A percentile compares a stretch with the other conserved stretches of the same genome.
phyloP scores from a whole-genome alignment of 1,284 basidiomycete genomes.

The Apiotrichum veenhuisii region DNA sequence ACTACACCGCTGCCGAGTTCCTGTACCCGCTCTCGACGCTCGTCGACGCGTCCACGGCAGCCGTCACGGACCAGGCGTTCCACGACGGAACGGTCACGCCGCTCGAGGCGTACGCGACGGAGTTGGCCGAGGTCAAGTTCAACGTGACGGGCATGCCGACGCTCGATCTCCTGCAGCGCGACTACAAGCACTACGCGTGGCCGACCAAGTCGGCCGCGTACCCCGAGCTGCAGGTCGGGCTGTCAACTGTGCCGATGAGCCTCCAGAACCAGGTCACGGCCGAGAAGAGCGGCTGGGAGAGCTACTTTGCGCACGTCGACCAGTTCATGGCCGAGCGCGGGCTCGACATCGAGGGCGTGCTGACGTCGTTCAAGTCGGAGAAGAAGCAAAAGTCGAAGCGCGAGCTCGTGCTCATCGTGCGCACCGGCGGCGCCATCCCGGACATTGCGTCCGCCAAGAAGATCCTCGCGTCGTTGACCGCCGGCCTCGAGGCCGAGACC shows the following conservation, averaged over 20 bases:
- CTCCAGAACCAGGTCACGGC: constrained; percentile 57
- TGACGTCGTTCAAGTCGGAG: constrained; percentile 62
- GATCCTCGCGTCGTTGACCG: constrained; percentile 35
- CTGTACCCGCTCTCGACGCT: constrained; percentile 52
- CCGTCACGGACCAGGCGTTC: neutral
- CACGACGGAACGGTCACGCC: constrained; percentile 14
- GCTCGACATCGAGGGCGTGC: constrained; percentile 67
- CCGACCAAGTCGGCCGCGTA: constrained; percentile 42
- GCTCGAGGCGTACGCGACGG: constrained; percentile 52
- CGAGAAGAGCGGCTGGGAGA: constrained; percentile 45
- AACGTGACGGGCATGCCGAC: constrained; percentile 66
- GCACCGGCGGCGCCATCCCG: constrained; percentile 28
- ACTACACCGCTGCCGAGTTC: constrained; percentile 60
- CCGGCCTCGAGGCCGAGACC: constrained; percentile 57
- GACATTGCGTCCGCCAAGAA: constrained; percentile 18
- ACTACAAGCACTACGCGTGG: constrained; percentile 83
- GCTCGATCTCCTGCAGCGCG: constrained; percentile 75
- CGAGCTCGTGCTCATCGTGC: constrained; percentile 65
- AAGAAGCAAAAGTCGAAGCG: constrained; percentile 61
- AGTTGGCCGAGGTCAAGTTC: constrained; percentile 62
- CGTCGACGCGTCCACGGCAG: neutral
- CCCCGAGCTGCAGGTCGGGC: constrained; percentile 55
- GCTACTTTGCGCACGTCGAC: constrained; percentile 55
- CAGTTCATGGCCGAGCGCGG: constrained; percentile 64
- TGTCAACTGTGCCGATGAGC: constrained; percentile 72